Evolutionary conservation across 805 yeast species (phyloP).

Genomic region (Cyberlindnera sargentensis): DNA sequence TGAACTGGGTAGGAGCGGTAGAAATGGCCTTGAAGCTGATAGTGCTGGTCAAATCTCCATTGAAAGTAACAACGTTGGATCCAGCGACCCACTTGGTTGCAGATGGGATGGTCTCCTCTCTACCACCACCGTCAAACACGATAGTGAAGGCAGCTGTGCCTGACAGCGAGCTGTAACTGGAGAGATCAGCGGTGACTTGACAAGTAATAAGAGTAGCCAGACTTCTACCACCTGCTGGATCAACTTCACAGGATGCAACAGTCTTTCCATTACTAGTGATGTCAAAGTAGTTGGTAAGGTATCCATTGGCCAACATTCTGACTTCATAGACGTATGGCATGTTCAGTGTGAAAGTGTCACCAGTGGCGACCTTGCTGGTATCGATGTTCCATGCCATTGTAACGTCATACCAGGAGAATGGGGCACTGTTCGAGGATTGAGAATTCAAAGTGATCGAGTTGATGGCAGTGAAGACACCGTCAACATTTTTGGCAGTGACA

Average conservation of each 20-base stretch:
- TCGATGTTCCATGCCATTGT: conserved; percentile 5
- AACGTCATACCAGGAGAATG: conserved; percentile 7
- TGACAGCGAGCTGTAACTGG: background rate
- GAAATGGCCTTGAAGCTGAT: conserved; percentile 1
- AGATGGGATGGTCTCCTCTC: conserved; percentile 2
- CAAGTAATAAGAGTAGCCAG: conserved; percentile 4
- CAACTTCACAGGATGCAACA: conserved; percentile 8
- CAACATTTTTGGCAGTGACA: conserved; percentile 3
- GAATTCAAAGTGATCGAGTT: conserved; percentile 4
- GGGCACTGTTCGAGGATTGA: background rate
- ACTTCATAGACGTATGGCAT: conserved; percentile 12
- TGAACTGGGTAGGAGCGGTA: background rate
- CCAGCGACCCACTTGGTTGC: conserved; percentile 10
- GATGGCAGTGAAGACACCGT: conserved; percentile 6
- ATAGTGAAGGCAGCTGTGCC: conserved; percentile 6
- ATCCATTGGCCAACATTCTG: conserved; percentile 5
- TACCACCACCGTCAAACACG: conserved; percentile 11
- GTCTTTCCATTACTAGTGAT: conserved; percentile 4
- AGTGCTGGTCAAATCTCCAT: conserved; percentile 3
- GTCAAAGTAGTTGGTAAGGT: conserved; percentile 4
- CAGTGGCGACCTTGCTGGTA: conserved; percentile 5
- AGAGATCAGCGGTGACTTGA: conserved; percentile 4
- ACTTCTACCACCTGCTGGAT: conserved; percentile 8
- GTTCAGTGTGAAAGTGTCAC: conserved; percentile 10
- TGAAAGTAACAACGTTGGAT: conserved; percentile 10